Conservation (phyloP, 108 stramenopile species). For the Craspedostauros australis region DNA sequence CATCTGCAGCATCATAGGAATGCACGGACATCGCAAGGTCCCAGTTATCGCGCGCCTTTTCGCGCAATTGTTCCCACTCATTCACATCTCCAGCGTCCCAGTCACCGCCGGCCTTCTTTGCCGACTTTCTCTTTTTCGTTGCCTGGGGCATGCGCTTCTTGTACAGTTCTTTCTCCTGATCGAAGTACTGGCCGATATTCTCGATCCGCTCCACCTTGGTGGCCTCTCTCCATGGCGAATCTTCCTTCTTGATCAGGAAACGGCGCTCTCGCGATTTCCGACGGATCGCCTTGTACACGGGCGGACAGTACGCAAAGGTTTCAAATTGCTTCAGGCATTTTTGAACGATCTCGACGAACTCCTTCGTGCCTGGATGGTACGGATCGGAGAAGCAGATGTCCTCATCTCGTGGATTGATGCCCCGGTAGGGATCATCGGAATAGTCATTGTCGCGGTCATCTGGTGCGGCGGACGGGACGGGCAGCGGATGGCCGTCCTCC, state of each 20-base stretch:
- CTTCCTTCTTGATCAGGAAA: constrained; percentile 9
- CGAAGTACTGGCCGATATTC: constrained; percentile 8
- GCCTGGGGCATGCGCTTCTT: too few relatives aligned
- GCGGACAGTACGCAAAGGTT: constrained; percentile 8
- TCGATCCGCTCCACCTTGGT: constrained; percentile 14
- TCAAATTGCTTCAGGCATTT: constrained; percentile 3
- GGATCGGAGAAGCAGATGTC: constrained; percentile 6
- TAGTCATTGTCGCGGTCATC: neutral
- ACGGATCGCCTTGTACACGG: constrained; percentile 3
- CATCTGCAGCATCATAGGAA: constrained; percentile 1
- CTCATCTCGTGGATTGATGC: neutral
- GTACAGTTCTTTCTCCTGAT: neutral
- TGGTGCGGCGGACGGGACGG: constrained; percentile 4
- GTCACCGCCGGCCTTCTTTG: neutral
- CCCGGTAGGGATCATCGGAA: neutral
- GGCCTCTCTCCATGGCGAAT: constrained; percentile 5
- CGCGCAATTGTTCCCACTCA: constrained; percentile 3
- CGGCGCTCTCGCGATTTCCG: constrained; percentile 3
- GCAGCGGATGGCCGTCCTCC: neutral
- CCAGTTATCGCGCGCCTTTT: constrained; percentile 3
- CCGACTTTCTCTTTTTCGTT: too few relatives aligned
- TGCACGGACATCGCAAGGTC: constrained; percentile 17
- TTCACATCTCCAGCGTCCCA: neutral
- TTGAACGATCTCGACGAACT: constrained; percentile 1
- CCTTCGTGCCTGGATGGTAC: constrained; percentile 9